These are phyloP conservation scores for Paramyrothecium sp. DNA, from an alignment of 2,329 filamentous ascomycete genomes.

Conservation along the genomic window DNA sequence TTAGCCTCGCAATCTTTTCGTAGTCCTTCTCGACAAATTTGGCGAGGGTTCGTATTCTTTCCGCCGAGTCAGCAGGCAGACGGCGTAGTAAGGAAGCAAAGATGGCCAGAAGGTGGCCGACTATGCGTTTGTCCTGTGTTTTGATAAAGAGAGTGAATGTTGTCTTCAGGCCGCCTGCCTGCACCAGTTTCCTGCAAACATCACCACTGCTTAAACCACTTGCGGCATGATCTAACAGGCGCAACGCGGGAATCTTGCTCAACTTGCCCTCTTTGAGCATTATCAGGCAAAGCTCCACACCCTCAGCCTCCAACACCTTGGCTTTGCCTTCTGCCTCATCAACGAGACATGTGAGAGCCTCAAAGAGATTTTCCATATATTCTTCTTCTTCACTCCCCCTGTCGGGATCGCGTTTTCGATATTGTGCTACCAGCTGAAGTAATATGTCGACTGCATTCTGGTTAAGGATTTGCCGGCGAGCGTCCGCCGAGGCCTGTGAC, in stretches of 20 bases:
- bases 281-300: conserved; percentile 85
- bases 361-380: conserved; percentile 92
- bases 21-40: conserved; percentile 97
- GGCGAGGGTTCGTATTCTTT: conserved; percentile 79
- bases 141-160: conserved; percentile 89
- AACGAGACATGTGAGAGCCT: conserved; percentile 76
- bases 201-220: conserved; percentile 42
- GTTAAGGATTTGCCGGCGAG: conserved; percentile 60
- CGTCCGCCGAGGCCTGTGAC: conserved; percentile 69
- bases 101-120: conserved; percentile 81
- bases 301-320: conserved; percentile 86
- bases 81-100: conserved; percentile 79
- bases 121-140: conserved; percentile 65
- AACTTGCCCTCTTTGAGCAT: conserved; percentile 89
- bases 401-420: conserved; percentile 81
- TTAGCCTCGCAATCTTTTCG: conserved; percentile 73
- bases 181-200: conserved; percentile 75
- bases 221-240: conserved; percentile 82
- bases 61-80: conserved; percentile 73
- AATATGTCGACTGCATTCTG: conserved; percentile 75
- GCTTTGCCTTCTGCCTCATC: conserved; percentile 73
- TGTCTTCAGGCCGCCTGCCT: conserved; percentile 80
- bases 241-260: conserved; percentile 73
- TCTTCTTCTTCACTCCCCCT: conserved; percentile 90
- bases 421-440: conserved; percentile 79